A percentile compares a stretch with the other conserved stretches of the same genome.
Conservation (phyloP, 257 asterid species). For the Petrea volubilis region DNA sequence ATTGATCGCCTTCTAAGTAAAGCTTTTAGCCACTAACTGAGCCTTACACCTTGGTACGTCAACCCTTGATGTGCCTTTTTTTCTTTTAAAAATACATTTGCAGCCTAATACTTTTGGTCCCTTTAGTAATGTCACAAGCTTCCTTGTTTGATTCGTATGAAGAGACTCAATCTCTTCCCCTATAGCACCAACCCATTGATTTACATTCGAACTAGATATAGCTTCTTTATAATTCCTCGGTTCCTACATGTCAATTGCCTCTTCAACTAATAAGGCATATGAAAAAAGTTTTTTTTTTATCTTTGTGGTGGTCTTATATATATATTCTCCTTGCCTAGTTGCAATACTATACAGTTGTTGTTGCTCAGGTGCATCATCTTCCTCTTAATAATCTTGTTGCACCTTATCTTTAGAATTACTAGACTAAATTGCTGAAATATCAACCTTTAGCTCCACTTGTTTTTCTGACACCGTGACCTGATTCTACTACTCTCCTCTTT, state of each 20-base stretch:
- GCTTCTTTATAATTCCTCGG: not conserved
- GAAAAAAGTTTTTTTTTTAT: not conserved
- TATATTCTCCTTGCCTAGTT: not conserved
- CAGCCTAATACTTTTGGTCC: not conserved
- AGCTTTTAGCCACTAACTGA: not conserved
- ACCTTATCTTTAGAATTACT: not conserved
- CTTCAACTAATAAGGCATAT: not conserved
- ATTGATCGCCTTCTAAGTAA: not conserved
- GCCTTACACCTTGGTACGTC: not conserved
- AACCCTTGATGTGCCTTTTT: not conserved
- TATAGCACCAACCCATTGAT: not conserved
- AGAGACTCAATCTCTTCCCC: not conserved
- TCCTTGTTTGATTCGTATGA: not conserved
- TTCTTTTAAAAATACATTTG: not conserved
- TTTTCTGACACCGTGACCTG: not conserved
- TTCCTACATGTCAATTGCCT: not conserved
- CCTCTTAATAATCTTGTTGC: not conserved
- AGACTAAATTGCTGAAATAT: not conserved
- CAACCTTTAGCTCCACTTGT: not conserved
- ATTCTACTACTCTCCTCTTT: no score
- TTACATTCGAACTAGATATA: not conserved
- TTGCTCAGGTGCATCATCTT: not conserved
- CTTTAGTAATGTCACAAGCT: not conserved
- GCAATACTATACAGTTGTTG: not conserved
- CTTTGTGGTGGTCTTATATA: not conserved